phyloP scores from a whole-genome alignment of 169 alveolate species.

The Cryptosporidium xiaoi region DNA sequence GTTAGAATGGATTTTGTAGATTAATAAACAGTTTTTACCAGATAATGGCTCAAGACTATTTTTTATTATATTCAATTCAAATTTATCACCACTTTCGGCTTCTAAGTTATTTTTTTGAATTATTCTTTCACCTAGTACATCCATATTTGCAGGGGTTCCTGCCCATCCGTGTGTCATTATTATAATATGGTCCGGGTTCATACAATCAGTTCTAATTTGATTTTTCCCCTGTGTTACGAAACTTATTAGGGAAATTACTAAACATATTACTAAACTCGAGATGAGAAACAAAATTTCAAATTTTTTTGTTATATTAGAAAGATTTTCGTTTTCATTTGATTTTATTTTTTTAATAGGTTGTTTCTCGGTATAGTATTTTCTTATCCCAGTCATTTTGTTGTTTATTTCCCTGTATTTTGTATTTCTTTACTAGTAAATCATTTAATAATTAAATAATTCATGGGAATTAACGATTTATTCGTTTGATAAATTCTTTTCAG shows the following conservation, averaged over 20 bases:
- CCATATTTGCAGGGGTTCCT: slow-evolving; percentile 75
- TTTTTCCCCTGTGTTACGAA: slow-evolving; percentile 46
- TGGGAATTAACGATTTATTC: no score
- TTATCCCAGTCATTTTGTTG: not conserved
- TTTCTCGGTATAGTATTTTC: not conserved
- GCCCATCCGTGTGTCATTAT: slow-evolving; percentile 76
- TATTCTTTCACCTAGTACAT: slow-evolving; percentile 66
- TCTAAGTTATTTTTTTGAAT: slow-evolving; percentile 4
- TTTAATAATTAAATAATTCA: no score
- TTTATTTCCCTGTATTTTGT: slow-evolving; percentile 1
- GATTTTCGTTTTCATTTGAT: not conserved
- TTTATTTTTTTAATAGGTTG: not conserved
- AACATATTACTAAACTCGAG: slow-evolving; percentile 35
- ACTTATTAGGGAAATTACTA: slow-evolving; percentile 39
- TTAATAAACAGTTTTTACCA: slow-evolving; percentile 18
- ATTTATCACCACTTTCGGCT: not conserved
- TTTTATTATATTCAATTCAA: not conserved
- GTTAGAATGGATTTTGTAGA: slow-evolving; percentile 62
- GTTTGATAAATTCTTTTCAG: no score
- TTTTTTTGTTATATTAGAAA: not conserved
- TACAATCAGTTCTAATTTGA: slow-evolving; percentile 27
- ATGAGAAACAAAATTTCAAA: slow-evolving; percentile 35
- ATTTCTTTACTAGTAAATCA: no score
- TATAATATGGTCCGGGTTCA: slow-evolving; percentile 46
- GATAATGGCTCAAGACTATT: not conserved